These are phyloP conservation scores for Leptographium lundbergii DNA, from an alignment of 2,329 filamentous ascomycete species.

Conservation along the genomic window DNA sequence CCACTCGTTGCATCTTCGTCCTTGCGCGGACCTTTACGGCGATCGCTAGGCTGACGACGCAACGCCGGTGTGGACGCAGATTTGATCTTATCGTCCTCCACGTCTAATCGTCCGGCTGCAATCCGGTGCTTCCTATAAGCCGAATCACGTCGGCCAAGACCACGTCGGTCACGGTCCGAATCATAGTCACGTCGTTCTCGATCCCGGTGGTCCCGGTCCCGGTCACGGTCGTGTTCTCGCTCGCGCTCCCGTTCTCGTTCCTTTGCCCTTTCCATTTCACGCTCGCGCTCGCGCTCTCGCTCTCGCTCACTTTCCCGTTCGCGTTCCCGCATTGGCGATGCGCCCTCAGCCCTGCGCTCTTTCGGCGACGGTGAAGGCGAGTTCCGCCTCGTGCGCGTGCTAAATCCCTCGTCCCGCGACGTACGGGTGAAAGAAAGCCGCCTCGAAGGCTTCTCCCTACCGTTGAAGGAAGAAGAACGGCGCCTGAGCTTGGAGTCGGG, in stretches of 20 bases:
- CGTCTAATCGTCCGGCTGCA: background rate
- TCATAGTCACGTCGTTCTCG: conserved; percentile 2
- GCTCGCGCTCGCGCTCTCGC: conserved; percentile 1
- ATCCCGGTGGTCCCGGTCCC: conserved; percentile 2
- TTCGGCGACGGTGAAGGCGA: conserved; percentile 13
- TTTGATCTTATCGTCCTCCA: background rate
- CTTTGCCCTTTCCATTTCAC: conserved; percentile 1
- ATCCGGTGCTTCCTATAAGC: background rate
- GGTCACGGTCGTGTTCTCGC: background rate
- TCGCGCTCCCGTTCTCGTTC: conserved; percentile 1
- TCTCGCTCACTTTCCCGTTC: conserved; percentile 2
- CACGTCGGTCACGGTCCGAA: background rate
- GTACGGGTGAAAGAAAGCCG: conserved; percentile 6
- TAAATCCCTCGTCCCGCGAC: conserved; percentile 8
- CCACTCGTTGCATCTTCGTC: background rate
- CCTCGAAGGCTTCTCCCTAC: conserved; percentile 9
- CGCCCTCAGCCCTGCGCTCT: conserved; percentile 15
- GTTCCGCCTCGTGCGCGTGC: conserved; percentile 6
- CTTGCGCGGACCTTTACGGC: background rate
- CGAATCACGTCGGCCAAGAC: background rate
- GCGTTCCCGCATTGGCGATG: background rate
- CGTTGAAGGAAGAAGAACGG: conserved; percentile 19
- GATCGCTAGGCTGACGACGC: background rate
- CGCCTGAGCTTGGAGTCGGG: conserved; percentile 16
- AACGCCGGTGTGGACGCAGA: background rate